Conservation (phyloP, 768 basidiomycete species). For the Lentinus brumalis region DNA sequence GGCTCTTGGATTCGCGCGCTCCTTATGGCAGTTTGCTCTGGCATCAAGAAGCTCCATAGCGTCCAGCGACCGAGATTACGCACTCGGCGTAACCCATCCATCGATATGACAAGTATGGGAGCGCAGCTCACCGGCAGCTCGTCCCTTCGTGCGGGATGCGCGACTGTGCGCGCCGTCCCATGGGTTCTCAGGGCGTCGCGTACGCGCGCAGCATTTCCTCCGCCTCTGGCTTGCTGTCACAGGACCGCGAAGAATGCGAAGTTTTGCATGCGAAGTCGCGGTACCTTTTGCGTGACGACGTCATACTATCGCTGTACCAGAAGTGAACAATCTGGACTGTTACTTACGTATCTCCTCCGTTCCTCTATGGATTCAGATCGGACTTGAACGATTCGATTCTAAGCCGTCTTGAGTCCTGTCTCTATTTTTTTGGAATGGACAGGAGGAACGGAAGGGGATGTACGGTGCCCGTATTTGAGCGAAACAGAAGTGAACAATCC, state of each 20-base stretch:
- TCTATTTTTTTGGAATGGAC: too few relatives aligned
- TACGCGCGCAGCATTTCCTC: not conserved
- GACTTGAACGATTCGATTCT: too few relatives aligned
- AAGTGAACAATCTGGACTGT: too few relatives aligned
- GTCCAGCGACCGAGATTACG: conserved; percentile 10
- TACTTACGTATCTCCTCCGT: too few relatives aligned
- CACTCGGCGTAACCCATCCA: conserved; percentile 10
- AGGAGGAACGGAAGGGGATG: too few relatives aligned
- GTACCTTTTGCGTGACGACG: not conserved
- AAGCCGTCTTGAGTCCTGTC: too few relatives aligned
- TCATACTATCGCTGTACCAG: not conserved
- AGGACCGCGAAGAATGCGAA: conserved; percentile 1
- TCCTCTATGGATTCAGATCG: too few relatives aligned
- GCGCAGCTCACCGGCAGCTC: conserved; percentile 13
- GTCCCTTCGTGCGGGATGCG: not conserved
- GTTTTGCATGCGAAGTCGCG: not conserved
- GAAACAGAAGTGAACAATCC: too few relatives aligned
- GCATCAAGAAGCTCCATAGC: conserved; percentile 3
- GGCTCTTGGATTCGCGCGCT: conserved; percentile 17
- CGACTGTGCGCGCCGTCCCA: not conserved
- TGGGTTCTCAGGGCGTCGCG: not conserved
- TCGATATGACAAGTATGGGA: conserved; percentile 12
- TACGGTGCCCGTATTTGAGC: too few relatives aligned
- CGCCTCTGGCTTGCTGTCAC: not conserved
- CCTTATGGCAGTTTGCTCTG: conserved; percentile 4